Evolutionary conservation across 2,329 filamentous ascomycete species (phyloP).

Genomic region (Calonectria montana): DNA sequence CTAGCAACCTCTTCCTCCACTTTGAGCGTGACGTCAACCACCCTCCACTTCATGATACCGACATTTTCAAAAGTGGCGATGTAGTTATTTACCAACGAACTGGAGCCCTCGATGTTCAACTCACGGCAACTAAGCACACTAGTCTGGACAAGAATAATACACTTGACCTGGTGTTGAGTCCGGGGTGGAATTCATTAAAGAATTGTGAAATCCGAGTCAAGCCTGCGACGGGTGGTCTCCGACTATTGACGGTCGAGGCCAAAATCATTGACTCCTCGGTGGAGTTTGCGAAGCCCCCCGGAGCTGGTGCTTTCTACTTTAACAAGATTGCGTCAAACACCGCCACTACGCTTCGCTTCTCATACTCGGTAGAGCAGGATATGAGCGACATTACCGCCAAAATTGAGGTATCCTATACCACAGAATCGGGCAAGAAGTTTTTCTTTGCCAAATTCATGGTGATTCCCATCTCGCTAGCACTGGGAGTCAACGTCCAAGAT

Average conservation of each 20-base stretch:
- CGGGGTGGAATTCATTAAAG: conserved; percentile 78
- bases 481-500: conserved; percentile 97
- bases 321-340: conserved; percentile 57
- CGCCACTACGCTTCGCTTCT: conserved; percentile 72
- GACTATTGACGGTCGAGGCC: conserved; percentile 71
- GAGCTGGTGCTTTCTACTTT: conserved; percentile 66
- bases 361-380: conserved; percentile 86
- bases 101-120: conserved; percentile 74
- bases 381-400: conserved; percentile 77
- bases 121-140: conserved; percentile 76
- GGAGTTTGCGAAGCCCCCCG: conserved; percentile 61
- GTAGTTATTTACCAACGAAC: conserved; percentile 80
- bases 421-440: conserved; percentile 65
- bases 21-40: conserved; percentile 70
- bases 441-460: conserved; percentile 62
- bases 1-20: conserved; percentile 72
- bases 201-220: conserved; percentile 71
- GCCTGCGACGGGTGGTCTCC: conserved; percentile 73
- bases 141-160: conserved; percentile 84
- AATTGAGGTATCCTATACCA: conserved; percentile 81
- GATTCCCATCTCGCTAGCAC: conserved; percentile 79
- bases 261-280: conserved; percentile 57
- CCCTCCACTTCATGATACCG: conserved; percentile 56
- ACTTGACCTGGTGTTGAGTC: conserved; percentile 78
- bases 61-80: conserved; percentile 68